Base-by-base conservation (phyloP, 148 eudicot species). In the Heliamphora exappendiculata region DNA sequence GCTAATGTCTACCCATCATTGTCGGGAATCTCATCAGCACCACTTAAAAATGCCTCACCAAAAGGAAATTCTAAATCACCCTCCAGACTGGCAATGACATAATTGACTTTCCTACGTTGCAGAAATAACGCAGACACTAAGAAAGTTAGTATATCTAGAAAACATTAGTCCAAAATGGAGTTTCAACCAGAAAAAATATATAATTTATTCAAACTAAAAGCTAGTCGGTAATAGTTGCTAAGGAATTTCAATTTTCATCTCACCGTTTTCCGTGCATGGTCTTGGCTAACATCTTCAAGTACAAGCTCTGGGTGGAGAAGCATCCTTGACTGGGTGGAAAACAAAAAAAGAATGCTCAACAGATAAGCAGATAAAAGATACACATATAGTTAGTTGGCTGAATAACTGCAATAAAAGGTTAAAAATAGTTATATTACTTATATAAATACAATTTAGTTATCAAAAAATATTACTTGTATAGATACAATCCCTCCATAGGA, bases 231-330 rank as follows among this genome's bases (percentile, higher is more conserved):
- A 33, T 67, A 33, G 5, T 51, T n/a, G 24, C 19, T 12, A 68
- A 74, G 20, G 66, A 33, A 41, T 39, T 65, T 44, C 34, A 4
- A 69, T 2, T 49, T 28, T 58, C 78, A 72, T 76, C 96, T 89
- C 78, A 95, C 99, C 83, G 97, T 95, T 85, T 95, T 95, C 63
- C 87, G 94, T 71, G 99, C 99, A 88, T 95, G 97, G 78, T 95
- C 99, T 85, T 95, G 97, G 78, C 97, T 95, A 78, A 95, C 99
- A 85, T 95, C 99, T 85, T 92, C 97, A 75, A 95, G 96, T 70
- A 95, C 97, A 75, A 85, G 90, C 78, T 95, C 97, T 78, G 99
- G 99, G 57, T 88, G 90, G 83, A 95, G 80, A 76, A 95, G 99
- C 99, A 92, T 93, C 91, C 99, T 93, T 58, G 97, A 95, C 99